These are phyloP conservation scores for Ensete ventricosum DNA, from an alignment of 176 grass and related monocot species.

Conservation along the genomic window DNA sequence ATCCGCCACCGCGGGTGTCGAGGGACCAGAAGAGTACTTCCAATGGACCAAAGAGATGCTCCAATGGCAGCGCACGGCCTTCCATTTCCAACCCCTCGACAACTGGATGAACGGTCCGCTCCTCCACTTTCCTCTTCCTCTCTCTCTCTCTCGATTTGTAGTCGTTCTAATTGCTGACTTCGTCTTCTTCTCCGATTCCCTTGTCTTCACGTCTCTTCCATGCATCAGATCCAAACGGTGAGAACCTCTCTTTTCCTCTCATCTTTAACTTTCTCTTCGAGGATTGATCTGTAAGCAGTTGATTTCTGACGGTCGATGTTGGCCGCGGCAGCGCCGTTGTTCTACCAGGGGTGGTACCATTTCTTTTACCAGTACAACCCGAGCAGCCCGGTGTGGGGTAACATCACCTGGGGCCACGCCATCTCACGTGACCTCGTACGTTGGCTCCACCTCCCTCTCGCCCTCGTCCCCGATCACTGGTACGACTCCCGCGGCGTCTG, in stretches of 20 bases:
- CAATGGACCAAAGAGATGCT: constrained; percentile 17
- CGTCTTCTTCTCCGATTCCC: not conserved
- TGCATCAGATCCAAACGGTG: constrained; percentile 13
- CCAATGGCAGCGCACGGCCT: constrained; percentile 5
- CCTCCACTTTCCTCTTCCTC: not conserved
- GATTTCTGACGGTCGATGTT: not conserved
- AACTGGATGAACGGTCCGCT: constrained; percentile 17
- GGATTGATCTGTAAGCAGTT: not conserved
- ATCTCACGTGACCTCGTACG: constrained; percentile 5
- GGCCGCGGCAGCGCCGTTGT: not conserved
- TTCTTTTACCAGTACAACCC: constrained; percentile 21
- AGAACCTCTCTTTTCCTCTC: not conserved
- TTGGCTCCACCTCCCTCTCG: constrained; percentile 8
- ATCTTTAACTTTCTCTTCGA: not conserved
- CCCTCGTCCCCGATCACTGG: not conserved
- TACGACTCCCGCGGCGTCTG: constrained; percentile 9
- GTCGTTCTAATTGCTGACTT: not conserved
- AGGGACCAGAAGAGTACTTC: not conserved
- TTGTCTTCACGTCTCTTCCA: not conserved
- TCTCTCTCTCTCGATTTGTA: not conserved
- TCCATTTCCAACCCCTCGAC: constrained; percentile 13
- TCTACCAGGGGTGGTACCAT: constrained; percentile 14
- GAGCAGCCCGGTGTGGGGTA: not conserved
- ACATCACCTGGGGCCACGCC: constrained; percentile 13
- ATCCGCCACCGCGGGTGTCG: not conserved